A percentile compares a stretch with the other conserved stretches of the same genome.
Evolutionary conservation across 805 yeast genomes (phyloP).

Genomic region (Aciculoconidium aculeatum): DNA sequence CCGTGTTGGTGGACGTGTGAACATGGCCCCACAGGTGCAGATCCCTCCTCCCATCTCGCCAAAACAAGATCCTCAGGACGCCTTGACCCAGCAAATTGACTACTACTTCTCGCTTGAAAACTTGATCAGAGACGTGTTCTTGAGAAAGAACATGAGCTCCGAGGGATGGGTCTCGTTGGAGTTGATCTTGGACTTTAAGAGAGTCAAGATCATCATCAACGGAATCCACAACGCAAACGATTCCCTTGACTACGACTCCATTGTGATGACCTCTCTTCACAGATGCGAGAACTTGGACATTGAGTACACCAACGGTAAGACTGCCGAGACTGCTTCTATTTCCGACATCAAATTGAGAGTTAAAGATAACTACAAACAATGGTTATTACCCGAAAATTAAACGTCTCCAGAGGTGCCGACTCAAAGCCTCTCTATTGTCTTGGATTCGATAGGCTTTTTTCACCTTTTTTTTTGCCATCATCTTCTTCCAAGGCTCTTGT

Average conservation of each 20-base stretch:
- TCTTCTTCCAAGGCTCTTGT: no score
- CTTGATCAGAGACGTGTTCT: slow-evolving; percentile 73
- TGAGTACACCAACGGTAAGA: slow-evolving; percentile 30
- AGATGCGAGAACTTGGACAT: slow-evolving; percentile 48
- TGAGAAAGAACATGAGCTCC: slow-evolving; percentile 75
- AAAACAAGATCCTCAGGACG: slow-evolving; percentile 40
- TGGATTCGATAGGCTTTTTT: no score
- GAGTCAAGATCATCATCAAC: slow-evolving; percentile 55
- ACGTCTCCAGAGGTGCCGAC: neutral
- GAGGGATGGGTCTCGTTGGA: slow-evolving; percentile 67
- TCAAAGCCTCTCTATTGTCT: neutral
- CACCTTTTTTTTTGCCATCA: no score
- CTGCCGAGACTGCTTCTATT: slow-evolving; percentile 25
- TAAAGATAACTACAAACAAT: slow-evolving; percentile 49
- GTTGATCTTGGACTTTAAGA: slow-evolving; percentile 63
- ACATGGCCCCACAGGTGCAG: slow-evolving; percentile 13
- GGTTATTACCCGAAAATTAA: slow-evolving; percentile 54
- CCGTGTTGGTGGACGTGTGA: slow-evolving; percentile 14
- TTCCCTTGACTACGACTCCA: slow-evolving; percentile 19
- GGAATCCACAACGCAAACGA: slow-evolving; percentile 32
- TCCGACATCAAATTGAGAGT: slow-evolving; percentile 57
- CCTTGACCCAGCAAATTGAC: slow-evolving; percentile 61
- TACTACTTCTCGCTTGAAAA: slow-evolving; percentile 90
- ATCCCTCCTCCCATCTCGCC: slow-evolving; percentile 44
- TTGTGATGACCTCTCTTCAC: slow-evolving; percentile 49